Conservation (phyloP, 129 eudicot genomes). For the Chrysanthemum seticuspe region DNA sequence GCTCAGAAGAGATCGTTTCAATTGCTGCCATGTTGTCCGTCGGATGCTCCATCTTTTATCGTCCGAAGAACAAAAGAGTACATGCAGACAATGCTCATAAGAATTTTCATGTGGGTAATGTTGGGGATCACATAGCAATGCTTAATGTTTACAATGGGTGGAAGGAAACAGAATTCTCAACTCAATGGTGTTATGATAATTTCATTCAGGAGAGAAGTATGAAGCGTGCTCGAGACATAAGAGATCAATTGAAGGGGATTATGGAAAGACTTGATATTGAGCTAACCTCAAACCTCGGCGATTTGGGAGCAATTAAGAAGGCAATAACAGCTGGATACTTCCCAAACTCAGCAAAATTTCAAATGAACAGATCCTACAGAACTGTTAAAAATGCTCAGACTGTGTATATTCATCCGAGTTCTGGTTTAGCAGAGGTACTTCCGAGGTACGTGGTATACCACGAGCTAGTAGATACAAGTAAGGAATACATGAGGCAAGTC, state of each 20-base stretch:
- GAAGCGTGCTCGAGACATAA: conserved; percentile 83
- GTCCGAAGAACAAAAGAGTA: conserved; percentile 85
- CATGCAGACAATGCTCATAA: conserved; percentile 90
- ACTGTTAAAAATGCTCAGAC: conserved; percentile 76
- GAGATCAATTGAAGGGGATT: conserved; percentile 77
- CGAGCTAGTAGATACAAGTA: conserved; percentile 67
- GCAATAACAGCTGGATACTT: conserved; percentile 67
- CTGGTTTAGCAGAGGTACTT: conserved; percentile 69
- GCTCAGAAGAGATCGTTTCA: conserved; percentile 81
- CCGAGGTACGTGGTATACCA: conserved; percentile 86
- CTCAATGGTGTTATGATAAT: conserved; percentile 88
- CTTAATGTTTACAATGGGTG: conserved; percentile 81
- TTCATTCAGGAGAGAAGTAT: conserved; percentile 85
- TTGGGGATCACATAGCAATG: conserved; percentile 86
- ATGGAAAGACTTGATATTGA: conserved; percentile 78
- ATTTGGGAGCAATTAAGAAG: conserved; percentile 66
- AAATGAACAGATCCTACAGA: conserved; percentile 65
- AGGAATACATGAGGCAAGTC: conserved; percentile 86
- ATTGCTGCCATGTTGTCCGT: conserved; percentile 83
- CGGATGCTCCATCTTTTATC: conserved; percentile 78
- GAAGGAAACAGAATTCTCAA: conserved; percentile 77
- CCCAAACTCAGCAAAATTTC: conserved; percentile 68
- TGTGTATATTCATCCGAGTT: conserved; percentile 73
- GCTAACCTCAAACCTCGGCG: conserved; percentile 50
- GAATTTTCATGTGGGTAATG: conserved; percentile 79